These are phyloP conservation scores for Phytophthora macrochlamydospora DNA, from an alignment of 352 stramenopile genomes.

Conservation along the genomic window DNA sequence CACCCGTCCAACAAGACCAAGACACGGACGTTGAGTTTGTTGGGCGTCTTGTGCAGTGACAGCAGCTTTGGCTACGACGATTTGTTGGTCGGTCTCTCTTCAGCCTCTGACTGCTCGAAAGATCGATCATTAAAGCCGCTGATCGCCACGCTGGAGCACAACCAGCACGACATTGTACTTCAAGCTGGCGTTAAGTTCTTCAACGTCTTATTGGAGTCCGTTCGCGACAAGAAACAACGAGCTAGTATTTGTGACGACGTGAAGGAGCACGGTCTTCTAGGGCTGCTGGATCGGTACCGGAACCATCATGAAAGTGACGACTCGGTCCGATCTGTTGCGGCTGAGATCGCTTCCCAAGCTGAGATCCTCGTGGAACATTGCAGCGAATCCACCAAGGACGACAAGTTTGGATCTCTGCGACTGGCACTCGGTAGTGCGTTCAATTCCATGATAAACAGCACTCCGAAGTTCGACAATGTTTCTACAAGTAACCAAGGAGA, in stretches of 20 bases:
- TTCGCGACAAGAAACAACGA: conserved; percentile 28
- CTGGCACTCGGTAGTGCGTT: conserved; percentile 25
- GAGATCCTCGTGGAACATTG: conserved; percentile 20
- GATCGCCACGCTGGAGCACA: conserved; percentile 30
- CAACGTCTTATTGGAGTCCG: conserved; percentile 47
- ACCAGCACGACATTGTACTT: conserved; percentile 30
- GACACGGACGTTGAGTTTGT: conserved; percentile 24
- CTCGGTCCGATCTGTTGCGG: background rate
- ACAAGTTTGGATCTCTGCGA: conserved; percentile 22
- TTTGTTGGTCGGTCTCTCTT: conserved; percentile 37
- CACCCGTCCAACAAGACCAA: conserved; percentile 29
- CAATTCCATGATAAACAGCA: conserved; percentile 1
- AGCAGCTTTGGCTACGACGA: conserved; percentile 27
- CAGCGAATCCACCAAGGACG: conserved; percentile 13
- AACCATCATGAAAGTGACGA: background rate
- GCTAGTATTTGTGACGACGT: conserved; percentile 53
- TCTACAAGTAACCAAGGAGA: conserved; percentile 26
- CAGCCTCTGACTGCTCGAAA: background rate
- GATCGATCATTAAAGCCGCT: conserved; percentile 36
- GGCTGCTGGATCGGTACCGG: conserved; percentile 34
- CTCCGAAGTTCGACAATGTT: background rate
- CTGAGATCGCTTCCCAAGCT: conserved; percentile 17
- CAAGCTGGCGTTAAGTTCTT: conserved; percentile 53
- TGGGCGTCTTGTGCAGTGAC: conserved; percentile 39
- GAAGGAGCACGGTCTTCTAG: conserved; percentile 33